These are phyloP conservation scores for Penicillium lividum DNA, from an alignment of 495 filamentous ascomycete genomes.

Conservation along the genomic window DNA sequence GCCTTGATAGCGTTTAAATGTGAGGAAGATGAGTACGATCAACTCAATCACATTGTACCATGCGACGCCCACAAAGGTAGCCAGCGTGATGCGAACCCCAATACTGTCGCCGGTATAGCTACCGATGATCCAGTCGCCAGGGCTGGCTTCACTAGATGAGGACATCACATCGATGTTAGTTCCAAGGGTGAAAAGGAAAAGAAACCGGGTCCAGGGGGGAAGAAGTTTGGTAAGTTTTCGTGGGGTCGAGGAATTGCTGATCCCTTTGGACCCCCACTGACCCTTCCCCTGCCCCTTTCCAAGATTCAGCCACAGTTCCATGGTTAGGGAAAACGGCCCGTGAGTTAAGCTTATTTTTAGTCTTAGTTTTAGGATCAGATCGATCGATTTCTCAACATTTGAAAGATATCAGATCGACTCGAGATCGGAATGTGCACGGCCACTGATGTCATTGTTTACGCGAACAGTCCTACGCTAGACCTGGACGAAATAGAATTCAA, in stretches of 20 bases:
- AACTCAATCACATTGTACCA: conserved; percentile 44
- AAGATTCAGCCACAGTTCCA: neutral
- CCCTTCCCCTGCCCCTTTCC: conserved; percentile 1
- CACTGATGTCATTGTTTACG: neutral
- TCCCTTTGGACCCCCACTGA: neutral
- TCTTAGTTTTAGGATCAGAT: neutral
- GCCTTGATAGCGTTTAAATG: conserved; percentile 41
- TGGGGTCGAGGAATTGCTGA: conserved; percentile 6
- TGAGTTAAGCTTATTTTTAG: neutral
- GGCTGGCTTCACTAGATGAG: conserved; percentile 26
- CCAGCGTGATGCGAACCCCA: conserved; percentile 37
- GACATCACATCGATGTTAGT: conserved; percentile 17
- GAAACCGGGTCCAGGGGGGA: neutral
- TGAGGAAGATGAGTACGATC: conserved; percentile 42
- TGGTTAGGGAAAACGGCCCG: neutral
- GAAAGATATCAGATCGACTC: neutral
- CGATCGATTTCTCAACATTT: neutral
- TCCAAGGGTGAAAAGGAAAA: neutral
- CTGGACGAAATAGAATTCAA: too few relatives aligned
- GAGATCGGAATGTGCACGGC: neutral
- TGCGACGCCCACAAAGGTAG: conserved; percentile 38
- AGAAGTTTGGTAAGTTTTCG: conserved; percentile 2
- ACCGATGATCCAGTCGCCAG: conserved; percentile 31
- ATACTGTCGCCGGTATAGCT: conserved; percentile 30
- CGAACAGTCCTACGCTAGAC: too few relatives aligned